Conservation (phyloP, 1,284 basidiomycete species). For the Bondarzewia mesenterica region DNA sequence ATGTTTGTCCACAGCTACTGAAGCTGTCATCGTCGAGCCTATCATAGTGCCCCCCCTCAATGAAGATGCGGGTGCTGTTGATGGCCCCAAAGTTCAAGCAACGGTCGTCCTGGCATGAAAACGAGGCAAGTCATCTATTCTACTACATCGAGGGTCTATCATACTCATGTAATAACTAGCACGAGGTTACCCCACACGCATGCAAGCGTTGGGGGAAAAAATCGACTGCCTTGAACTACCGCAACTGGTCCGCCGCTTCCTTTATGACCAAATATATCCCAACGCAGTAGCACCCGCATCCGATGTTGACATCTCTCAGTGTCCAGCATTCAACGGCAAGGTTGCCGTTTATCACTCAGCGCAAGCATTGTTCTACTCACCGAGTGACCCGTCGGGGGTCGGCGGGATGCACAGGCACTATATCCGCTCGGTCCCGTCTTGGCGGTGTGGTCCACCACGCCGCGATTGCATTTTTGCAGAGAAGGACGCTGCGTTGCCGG, state of each 20-base stretch:
- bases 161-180: neutral
- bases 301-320: neutral
- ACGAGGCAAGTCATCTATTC: no score
- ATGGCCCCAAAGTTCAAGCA: no score
- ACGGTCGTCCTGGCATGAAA: no score
- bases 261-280: constrained; percentile 5
- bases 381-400: neutral
- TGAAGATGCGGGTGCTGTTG: no score
- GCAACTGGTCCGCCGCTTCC: constrained; percentile 4
- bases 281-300: neutral
- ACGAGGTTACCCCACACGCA: neutral
- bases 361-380: neutral
- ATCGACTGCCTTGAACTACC: neutral
- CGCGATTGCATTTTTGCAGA: neutral
- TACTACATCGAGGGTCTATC: no score
- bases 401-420: neutral
- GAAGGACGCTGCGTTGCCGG: neutral
- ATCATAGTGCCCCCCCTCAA: neutral
- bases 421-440: neutral
- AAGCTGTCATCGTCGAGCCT: neutral
- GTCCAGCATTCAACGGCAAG: constrained; percentile 1
- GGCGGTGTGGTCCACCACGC: neutral
- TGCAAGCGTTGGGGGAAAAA: neutral
- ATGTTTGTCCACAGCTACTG: neutral
- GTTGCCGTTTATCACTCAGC: constrained; percentile 1